phyloP scores from a whole-genome alignment of 139 green algal species.

The Pleodorina starrii region DNA sequence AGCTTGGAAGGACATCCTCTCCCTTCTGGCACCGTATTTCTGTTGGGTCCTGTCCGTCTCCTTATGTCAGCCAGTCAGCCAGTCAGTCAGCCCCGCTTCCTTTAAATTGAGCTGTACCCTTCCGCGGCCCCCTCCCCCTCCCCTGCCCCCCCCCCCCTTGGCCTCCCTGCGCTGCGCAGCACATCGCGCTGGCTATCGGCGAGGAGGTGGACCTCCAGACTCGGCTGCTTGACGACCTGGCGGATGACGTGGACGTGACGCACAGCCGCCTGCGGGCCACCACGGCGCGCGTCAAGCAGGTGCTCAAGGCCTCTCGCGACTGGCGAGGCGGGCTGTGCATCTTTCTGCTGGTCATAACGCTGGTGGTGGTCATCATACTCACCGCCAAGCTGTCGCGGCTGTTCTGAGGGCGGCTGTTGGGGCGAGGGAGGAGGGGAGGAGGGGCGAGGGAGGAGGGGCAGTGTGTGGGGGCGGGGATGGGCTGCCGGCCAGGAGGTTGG shows the following conservation, averaged over 20 bases:
- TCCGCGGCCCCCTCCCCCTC: no score
- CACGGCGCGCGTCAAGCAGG: constrained; percentile 68
- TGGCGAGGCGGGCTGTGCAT: constrained; percentile 74
- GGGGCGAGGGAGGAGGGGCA: no score
- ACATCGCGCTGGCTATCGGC: constrained; percentile 91
- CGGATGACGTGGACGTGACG: constrained; percentile 86
- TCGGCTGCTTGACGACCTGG: constrained; percentile 87
- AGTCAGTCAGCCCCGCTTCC: no score
- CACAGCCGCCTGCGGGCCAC: constrained; percentile 71
- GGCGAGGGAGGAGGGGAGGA: no score
- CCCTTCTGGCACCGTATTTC: background rate
- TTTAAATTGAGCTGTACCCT: no score
- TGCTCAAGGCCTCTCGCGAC: constrained; percentile 61
- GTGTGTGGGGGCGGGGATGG: no score
- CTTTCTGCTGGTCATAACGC: constrained; percentile 76
- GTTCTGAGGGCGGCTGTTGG: constrained; percentile 45
- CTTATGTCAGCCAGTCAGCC: no score
- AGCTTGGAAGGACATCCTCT: background rate
- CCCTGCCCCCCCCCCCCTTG: no score
- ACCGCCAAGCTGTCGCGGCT: constrained; percentile 66
- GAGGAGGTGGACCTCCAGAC: constrained; percentile 92
- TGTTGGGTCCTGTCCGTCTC: no score
- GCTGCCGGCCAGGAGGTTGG: no score
- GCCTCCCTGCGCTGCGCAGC: no score
- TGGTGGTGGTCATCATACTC: constrained; percentile 77